These are phyloP conservation scores for Magnaporthales sp. DNA, from an alignment of 2,329 filamentous ascomycete genomes.

Conservation along the genomic window DNA sequence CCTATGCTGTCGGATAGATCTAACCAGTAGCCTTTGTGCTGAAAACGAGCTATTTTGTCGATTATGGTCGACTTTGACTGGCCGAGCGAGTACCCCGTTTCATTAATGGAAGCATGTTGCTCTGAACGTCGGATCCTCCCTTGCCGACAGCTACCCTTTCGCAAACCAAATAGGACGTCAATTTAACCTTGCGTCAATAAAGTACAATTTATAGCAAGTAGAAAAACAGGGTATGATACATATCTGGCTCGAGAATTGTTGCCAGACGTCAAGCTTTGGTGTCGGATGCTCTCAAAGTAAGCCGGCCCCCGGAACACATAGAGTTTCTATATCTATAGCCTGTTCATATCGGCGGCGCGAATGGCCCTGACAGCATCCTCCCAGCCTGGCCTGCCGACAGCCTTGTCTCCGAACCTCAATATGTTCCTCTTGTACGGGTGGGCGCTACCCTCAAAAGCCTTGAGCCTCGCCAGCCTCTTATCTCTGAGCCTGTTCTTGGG, in stretches of 20 bases:
- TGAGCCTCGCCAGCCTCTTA: slow-evolving; percentile 77
- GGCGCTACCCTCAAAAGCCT: slow-evolving; percentile 87
- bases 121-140: background rate
- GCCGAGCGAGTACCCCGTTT: too few species aligned
- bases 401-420: slow-evolving; percentile 57
- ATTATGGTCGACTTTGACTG: background rate
- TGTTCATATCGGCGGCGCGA: slow-evolving; percentile 37
- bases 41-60: background rate
- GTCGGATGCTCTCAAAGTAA: background rate
- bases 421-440: slow-evolving; percentile 92
- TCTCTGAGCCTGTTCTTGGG: slow-evolving; percentile 93
- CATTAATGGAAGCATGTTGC: background rate
- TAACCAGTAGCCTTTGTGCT: background rate
- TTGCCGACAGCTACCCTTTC: background rate
- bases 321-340: slow-evolving; percentile 32
- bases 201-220: background rate
- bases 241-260: background rate
- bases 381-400: slow-evolving; percentile 46
- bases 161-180: background rate
- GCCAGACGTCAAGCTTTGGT: background rate
- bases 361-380: slow-evolving; percentile 40
- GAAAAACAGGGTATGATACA: background rate
- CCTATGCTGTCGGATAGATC: background rate
- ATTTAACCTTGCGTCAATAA: background rate
- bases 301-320: background rate